Evolutionary conservation across 306 rosid species (phyloP), one percentile per base, ranked within the genome.

Genomic region (Begonia loranthoides): DNA sequence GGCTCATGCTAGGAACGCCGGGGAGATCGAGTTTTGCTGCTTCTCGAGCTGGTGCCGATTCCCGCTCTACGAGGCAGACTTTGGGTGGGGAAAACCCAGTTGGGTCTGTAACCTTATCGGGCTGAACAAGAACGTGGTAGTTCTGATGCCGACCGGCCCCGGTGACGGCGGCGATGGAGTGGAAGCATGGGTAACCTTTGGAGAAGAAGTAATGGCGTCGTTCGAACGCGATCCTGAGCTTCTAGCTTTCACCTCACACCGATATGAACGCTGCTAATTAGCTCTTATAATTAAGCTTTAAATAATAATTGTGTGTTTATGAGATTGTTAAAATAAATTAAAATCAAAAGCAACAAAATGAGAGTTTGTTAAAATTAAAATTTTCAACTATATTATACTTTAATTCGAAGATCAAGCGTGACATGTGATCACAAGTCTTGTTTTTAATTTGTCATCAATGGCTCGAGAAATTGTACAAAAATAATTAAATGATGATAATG

Each of bases 81-180:
- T 75, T 7, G 80, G 76, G 33, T 62, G 71, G 80, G 72, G 76
- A 16, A 66, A 63, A 14, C 76, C 80, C 1, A 41, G 52, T 0
- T 75, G 73, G 76, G 73, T 67, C n/a, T 38, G 45, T 13, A 43
- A 66, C 9, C 34, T 57, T 7, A 58, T 55, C 24, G 13, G 55
- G 13, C 36, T 61, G 4, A 16, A 24, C 5, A 57, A 43, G 48
- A 74, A 74, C 16, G 15, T 49, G 12, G 51, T 62, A 4, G 2
- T 22, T 34, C 60, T 66, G 33, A 52, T 70, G 60, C 69, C 16
- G 11, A 6, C 68, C 6, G 1, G 9, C 36, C 0, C 1, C 36
- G 17, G 41, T 13, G 46, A 33, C 14, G 40, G 16, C 1, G 65
- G 65, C n/a, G 57, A 55, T 33, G 71, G 63, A 52, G 60, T 63